Evolutionary conservation across 1,284 basidiomycete genomes (phyloP).

Genomic region (Neonothopanus nambi): DNA sequence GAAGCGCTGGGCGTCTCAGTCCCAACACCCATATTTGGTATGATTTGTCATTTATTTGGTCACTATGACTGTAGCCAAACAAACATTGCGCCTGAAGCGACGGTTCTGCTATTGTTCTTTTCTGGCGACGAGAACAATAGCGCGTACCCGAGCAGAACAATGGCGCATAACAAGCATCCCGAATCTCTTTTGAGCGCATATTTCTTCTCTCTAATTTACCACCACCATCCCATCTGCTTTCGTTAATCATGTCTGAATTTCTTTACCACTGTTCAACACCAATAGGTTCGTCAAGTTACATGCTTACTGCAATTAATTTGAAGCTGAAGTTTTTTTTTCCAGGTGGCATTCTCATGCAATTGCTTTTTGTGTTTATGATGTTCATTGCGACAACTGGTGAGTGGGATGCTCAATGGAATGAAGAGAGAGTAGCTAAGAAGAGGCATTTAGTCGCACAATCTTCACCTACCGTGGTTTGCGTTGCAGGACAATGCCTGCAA

Average conservation of each 20-base stretch:
- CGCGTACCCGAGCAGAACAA: too few relatives aligned
- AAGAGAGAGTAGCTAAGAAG: not conserved
- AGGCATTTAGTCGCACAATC: slow-evolving; percentile 51
- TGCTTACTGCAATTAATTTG: not conserved
- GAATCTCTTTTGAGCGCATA: slow-evolving; percentile 3
- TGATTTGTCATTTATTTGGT: too few relatives aligned
- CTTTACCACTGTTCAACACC: not conserved
- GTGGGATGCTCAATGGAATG: not conserved
- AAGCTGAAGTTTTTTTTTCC: not conserved
- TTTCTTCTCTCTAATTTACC: not conserved
- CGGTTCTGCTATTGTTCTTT: too few relatives aligned
- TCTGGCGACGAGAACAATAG: too few relatives aligned
- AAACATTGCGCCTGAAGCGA: too few relatives aligned
- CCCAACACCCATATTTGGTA: too few relatives aligned
- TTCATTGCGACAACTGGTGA: slow-evolving; percentile 3
- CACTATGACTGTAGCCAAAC: too few relatives aligned
- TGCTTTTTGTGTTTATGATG: not conserved
- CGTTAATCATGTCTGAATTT: slow-evolving; percentile 10
- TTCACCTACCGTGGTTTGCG: slow-evolving; percentile 61
- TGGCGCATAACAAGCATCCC: not conserved
- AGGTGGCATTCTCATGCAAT: not conserved
- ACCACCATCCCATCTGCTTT: slow-evolving; percentile 7
- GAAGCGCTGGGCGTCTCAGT: too few relatives aligned
- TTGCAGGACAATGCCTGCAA: slow-evolving; percentile 81
- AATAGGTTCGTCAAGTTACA: not conserved